Conservation (phyloP, 768 basidiomycete genomes). For the Amanita polypyramis region DNA sequence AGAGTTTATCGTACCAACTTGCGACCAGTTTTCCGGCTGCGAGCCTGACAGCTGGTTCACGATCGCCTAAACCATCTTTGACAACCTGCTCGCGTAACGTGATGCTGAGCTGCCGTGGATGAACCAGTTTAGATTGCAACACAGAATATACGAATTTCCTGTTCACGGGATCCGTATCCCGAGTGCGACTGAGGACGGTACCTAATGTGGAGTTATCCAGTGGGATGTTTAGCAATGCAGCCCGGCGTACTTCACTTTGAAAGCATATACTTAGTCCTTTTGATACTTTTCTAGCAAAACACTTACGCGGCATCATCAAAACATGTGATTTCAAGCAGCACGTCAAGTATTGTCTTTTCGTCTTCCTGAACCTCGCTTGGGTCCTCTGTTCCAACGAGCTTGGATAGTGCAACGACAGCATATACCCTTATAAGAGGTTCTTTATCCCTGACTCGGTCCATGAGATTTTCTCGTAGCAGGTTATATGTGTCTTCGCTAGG, state of each 20-base stretch:
- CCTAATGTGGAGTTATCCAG: constrained; percentile 50
- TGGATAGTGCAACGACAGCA: constrained; percentile 72
- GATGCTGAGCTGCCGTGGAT: constrained; percentile 66
- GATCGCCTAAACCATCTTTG: constrained; percentile 82
- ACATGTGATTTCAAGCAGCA: constrained; percentile 56
- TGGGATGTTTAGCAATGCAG: constrained; percentile 72
- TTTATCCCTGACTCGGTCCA: constrained; percentile 80
- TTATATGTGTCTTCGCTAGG: constrained; percentile 76
- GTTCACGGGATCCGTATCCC: constrained; percentile 75
- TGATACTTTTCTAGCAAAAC: not conserved
- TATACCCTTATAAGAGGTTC: constrained; percentile 78
- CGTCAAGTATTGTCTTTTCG: constrained; percentile 47
- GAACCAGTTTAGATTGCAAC: constrained; percentile 41
- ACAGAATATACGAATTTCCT: constrained; percentile 75
- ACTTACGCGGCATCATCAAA: constrained; percentile 65
- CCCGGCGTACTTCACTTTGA: constrained; percentile 80
- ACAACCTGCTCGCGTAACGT: constrained; percentile 78
- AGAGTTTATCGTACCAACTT: constrained; percentile 68
- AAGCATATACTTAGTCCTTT: not conserved
- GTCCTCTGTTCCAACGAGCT: constrained; percentile 65
- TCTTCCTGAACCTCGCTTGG: constrained; percentile 38
- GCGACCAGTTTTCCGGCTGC: constrained; percentile 73
- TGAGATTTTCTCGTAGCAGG: constrained; percentile 51
- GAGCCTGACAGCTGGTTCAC: constrained; percentile 74
- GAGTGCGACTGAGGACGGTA: constrained; percentile 63